Percentiles rank a stretch among this genome's conserved stretches.
These are phyloP conservation scores for Hypoxylon perforatum DNA, from an alignment of 495 filamentous ascomycete species.

Conservation along the genomic window DNA sequence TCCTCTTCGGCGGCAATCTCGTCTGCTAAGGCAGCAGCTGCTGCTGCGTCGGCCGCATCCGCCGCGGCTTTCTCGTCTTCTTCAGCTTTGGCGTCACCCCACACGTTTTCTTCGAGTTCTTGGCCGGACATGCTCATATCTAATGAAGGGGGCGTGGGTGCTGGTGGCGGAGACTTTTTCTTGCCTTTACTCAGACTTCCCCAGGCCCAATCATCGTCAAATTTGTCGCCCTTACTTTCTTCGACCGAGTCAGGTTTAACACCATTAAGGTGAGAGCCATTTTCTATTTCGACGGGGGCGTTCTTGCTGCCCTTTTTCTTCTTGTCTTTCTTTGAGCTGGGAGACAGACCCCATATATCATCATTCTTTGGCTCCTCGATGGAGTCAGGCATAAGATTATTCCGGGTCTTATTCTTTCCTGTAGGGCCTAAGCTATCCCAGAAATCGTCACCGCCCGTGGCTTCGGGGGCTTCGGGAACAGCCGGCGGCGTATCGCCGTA, in stretches of 20 bases:
- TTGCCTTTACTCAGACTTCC: slow-evolving; percentile 50
- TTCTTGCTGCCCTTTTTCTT: slow-evolving; percentile 57
- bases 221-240: slow-evolving; percentile 52
- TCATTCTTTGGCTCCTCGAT: slow-evolving; percentile 59
- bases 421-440: slow-evolving; percentile 44
- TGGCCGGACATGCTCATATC: slow-evolving; percentile 45
- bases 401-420: slow-evolving; percentile 47
- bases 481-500: slow-evolving; percentile 12
- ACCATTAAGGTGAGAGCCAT: slow-evolving; percentile 46
- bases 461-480: slow-evolving; percentile 34
- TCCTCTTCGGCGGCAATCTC: slow-evolving; percentile 50
- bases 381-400: slow-evolving; percentile 54
- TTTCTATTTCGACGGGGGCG: slow-evolving; percentile 52
- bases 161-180: slow-evolving; percentile 54
- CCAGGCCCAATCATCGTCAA: slow-evolving; percentile 54
- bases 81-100: slow-evolving; percentile 36
- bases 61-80: slow-evolving; percentile 30
- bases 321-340: slow-evolving; percentile 52
- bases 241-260: slow-evolving; percentile 55
- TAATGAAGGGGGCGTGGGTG: slow-evolving; percentile 53
- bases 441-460: slow-evolving; percentile 45
- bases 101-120: slow-evolving; percentile 37
- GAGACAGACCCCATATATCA: slow-evolving; percentile 51
- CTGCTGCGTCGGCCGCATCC: slow-evolving; percentile 9
- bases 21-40: slow-evolving; percentile 32